These are phyloP conservation scores for Cladosporium sp. DNA, from an alignment of 2,329 filamentous ascomycete species.

Conservation along the genomic window DNA sequence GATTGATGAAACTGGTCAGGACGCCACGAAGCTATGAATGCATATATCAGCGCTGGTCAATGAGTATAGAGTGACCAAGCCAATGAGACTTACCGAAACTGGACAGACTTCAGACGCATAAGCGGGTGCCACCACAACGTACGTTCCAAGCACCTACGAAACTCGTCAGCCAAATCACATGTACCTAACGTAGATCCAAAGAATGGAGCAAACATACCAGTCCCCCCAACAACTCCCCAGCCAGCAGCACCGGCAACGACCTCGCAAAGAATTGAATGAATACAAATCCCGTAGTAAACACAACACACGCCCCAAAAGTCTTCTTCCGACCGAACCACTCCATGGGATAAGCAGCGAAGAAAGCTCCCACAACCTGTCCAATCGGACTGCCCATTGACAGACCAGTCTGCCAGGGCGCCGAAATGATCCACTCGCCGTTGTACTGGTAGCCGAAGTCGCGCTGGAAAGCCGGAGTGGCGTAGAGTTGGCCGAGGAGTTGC, in stretches of 20 bases:
- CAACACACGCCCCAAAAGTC: conserved; percentile 28
- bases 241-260: conserved; percentile 53
- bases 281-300: conserved; percentile 48
- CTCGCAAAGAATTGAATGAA: conserved; percentile 62
- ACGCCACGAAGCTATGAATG: conserved; percentile 56
- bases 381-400: conserved; percentile 51
- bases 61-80: no score
- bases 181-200: background rate
- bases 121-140: conserved; percentile 54
- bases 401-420: conserved; percentile 37
- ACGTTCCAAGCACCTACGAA: conserved; percentile 36
- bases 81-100: no score
- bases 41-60: no score
- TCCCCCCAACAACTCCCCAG: conserved; percentile 58
- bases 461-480: conserved; percentile 56
- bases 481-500: conserved; percentile 61
- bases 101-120: conserved; percentile 66
- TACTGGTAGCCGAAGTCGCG: conserved; percentile 53
- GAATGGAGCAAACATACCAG: conserved; percentile 48
- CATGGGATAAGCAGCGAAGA: conserved; percentile 35
- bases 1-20: conserved; percentile 57
- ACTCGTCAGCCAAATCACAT: background rate
- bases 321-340: conserved; percentile 31
- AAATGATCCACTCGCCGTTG: conserved; percentile 35
- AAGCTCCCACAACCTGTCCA: conserved; percentile 54